These are phyloP conservation scores for Coffea canephora DNA, from an alignment of 257 asterid genomes.

Conservation along the genomic window DNA sequence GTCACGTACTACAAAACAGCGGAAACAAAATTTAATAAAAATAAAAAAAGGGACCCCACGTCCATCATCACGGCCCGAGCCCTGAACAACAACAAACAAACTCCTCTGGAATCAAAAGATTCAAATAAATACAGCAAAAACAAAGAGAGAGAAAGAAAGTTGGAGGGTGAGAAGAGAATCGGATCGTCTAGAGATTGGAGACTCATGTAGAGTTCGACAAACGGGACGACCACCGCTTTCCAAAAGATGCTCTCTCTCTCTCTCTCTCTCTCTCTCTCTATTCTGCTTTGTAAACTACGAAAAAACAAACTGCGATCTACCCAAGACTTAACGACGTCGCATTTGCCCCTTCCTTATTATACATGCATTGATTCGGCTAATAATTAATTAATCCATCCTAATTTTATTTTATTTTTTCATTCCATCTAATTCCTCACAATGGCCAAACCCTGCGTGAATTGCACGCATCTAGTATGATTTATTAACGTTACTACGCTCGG, in stretches of 20 bases:
- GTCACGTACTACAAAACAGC: slow-evolving; percentile 7
- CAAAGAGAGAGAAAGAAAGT: slow-evolving; percentile 22
- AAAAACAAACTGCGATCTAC: slow-evolving; percentile 24
- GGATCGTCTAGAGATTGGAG: slow-evolving; percentile 74
- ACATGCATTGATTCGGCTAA: background rate
- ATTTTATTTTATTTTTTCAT: too few relatives aligned
- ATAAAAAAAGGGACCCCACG: slow-evolving; percentile 1
- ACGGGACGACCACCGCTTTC: slow-evolving; percentile 74
- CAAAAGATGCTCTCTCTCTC: slow-evolving; percentile 63
- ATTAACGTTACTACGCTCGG: background rate
- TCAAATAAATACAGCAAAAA: slow-evolving; percentile 23
- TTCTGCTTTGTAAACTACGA: slow-evolving; percentile 17
- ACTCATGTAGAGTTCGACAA: slow-evolving; percentile 45
- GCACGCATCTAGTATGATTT: background rate
- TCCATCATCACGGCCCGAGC: slow-evolving; percentile 3
- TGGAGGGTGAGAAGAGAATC: slow-evolving; percentile 30
- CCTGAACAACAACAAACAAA: slow-evolving; percentile 22
- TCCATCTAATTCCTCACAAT: too few relatives aligned
- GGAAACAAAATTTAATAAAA: too few relatives aligned
- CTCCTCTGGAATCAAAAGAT: slow-evolving; percentile 56
- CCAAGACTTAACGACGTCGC: slow-evolving; percentile 17
- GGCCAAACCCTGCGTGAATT: background rate
- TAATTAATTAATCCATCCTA: too few relatives aligned
- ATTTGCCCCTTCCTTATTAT: background rate
- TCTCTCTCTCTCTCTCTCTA: slow-evolving; percentile 16